Percentiles rank a stretch among this genome's conserved stretches.
phyloP scores from a whole-genome alignment of 192 early-diverging fungal genomes.

The Rhizoclosmatium sp. region DNA sequence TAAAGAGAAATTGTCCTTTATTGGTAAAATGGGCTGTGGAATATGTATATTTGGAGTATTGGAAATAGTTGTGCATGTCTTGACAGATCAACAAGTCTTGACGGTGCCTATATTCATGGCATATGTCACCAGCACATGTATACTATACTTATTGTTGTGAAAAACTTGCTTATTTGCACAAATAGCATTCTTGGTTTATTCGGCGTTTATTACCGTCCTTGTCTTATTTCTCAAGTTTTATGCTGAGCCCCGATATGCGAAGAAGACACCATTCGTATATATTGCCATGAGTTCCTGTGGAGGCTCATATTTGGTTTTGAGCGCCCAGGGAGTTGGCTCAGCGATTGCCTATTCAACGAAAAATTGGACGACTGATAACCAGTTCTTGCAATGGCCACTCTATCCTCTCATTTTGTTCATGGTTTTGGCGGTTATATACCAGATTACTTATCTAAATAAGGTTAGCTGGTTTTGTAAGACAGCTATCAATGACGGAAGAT shows the following conservation, averaged over 20 bases:
- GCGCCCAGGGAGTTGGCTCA: background rate
- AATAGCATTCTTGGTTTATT: constrained; percentile 55
- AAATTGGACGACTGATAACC: constrained; percentile 55
- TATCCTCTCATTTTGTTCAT: constrained; percentile 63
- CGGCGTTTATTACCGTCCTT: constrained; percentile 45
- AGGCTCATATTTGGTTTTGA: background rate
- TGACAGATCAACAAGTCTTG: too few species aligned
- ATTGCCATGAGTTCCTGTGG: constrained; percentile 21
- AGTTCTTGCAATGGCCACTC: constrained; percentile 59
- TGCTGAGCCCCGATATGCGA: constrained; percentile 65
- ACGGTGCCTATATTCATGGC: too few species aligned
- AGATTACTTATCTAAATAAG: constrained; percentile 73
- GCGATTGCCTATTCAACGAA: constrained; percentile 56
- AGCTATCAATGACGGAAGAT: constrained; percentile 1
- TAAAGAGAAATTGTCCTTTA: too few species aligned
- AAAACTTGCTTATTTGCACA: background rate
- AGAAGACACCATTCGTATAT: constrained; percentile 56
- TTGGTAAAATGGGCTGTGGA: too few species aligned
- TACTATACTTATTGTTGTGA: background rate
- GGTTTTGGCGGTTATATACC: constrained; percentile 51
- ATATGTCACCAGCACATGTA: constrained; percentile 40
- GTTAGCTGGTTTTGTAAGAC: constrained; percentile 69
- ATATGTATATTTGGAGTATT: too few species aligned
- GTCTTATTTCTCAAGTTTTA: constrained; percentile 57
- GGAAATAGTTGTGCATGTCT: too few species aligned